Conservation (phyloP, 345 rosid genomes). For the Hypericum androsaemum region DNA sequence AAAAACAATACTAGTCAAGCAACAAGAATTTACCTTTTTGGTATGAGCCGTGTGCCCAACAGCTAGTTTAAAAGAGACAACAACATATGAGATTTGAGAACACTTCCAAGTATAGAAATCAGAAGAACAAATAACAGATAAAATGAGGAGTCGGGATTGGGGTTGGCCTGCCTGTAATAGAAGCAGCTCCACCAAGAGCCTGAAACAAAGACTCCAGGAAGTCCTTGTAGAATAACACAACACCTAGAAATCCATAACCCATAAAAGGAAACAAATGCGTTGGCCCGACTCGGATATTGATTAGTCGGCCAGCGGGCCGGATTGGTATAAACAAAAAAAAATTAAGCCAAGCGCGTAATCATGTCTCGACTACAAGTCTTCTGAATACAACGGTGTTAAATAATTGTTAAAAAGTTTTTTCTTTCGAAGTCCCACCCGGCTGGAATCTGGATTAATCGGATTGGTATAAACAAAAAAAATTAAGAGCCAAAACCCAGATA, state of each 20-base stretch:
- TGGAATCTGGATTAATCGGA: too few species aligned
- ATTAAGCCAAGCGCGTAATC: too few species aligned
- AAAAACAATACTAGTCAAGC: background rate
- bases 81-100: background rate
- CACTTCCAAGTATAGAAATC: background rate
- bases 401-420: too few species aligned
- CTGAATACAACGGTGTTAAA: too few species aligned
- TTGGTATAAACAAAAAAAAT: too few species aligned
- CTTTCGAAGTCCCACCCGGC: too few species aligned
- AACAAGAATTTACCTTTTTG: slow-evolving; percentile 37
- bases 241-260: slow-evolving; percentile 33
- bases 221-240: slow-evolving; percentile 61
- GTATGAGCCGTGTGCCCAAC: slow-evolving; percentile 71
- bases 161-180: slow-evolving; percentile 38
- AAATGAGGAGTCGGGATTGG: background rate
- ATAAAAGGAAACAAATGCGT: too few species aligned
- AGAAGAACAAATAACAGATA: background rate
- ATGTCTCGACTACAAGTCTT: too few species aligned
- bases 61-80: slow-evolving; percentile 23
- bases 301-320: too few species aligned
- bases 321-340: too few species aligned
- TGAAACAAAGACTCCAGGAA: slow-evolving; percentile 65
- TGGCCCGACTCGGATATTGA: too few species aligned
- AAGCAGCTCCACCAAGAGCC: slow-evolving; percentile 50
- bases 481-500: background rate